phyloP scores from a whole-genome alignment of 75 land plant species.

The Chamaecyparis obtusa region DNA sequence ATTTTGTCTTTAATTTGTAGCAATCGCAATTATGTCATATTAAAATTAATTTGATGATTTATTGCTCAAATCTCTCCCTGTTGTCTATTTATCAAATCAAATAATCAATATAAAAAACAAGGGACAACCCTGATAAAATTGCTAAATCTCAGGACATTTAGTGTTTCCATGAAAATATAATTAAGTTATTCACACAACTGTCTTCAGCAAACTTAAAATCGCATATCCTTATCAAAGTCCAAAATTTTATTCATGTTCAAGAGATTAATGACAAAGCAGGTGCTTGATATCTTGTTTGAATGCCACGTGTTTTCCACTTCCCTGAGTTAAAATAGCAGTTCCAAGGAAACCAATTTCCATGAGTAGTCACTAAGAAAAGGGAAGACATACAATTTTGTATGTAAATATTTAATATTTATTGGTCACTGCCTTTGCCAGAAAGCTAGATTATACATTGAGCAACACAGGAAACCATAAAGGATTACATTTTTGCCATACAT shows the following conservation, averaged over 20 bases:
- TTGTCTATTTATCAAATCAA: too few species aligned
- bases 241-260: background rate
- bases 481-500: background rate
- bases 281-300: background rate
- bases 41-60: too few species aligned
- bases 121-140: background rate
- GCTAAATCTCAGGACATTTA: background rate
- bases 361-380: background rate
- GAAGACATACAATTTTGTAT: background rate
- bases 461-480: background rate
- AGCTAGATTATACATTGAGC: background rate
- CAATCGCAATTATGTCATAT: too few species aligned
- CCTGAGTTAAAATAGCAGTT: background rate
- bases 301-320: background rate
- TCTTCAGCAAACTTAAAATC: background rate
- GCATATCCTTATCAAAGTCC: background rate
- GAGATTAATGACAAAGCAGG: background rate
- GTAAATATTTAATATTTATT: background rate
- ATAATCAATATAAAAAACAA: too few species aligned
- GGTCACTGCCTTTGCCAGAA: background rate
- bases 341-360: background rate
- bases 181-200: background rate
- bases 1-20: too few species aligned
- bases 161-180: background rate
- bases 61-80: too few species aligned